Evolutionary conservation across 1,139 yeast genomes (phyloP).

Genomic region (Ogataea hybrid): DNA sequence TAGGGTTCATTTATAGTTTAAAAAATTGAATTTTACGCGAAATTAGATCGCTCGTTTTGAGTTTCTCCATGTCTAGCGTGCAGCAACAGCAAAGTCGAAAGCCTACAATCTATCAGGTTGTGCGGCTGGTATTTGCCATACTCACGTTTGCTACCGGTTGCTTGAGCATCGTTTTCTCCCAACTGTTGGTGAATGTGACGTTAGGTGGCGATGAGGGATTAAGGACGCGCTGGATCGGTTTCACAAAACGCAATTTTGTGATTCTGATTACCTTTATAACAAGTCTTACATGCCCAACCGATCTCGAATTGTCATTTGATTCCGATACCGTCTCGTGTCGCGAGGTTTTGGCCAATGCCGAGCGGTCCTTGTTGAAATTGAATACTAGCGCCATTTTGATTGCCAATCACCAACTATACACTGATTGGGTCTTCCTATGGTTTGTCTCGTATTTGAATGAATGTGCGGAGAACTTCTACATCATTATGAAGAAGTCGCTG

Average conservation of each 20-base stretch:
- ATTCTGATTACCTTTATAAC: conserved; percentile 45
- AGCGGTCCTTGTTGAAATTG: conserved; percentile 27
- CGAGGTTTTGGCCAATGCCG: conserved; percentile 18
- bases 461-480: conserved; percentile 61
- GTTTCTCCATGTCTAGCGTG: conserved; percentile 6
- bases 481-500: conserved; percentile 78
- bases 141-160: conserved; percentile 44
- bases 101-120: conserved; percentile 21
- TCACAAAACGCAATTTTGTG: conserved; percentile 52
- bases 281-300: conserved; percentile 41
- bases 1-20: not conserved
- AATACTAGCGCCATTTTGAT: conserved; percentile 59
- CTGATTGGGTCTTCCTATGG: conserved; percentile 96
- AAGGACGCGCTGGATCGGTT: conserved; percentile 33
- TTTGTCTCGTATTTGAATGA: conserved; percentile 72
- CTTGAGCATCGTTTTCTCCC: conserved; percentile 43
- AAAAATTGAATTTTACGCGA: not conserved
- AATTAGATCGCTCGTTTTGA: not conserved
- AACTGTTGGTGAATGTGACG: conserved; percentile 37
- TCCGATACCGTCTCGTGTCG: conserved; percentile 34
- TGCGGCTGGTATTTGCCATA: conserved; percentile 36
- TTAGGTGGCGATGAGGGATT: conserved; percentile 36
- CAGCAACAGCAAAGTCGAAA: conserved; percentile 4
- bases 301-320: conserved; percentile 38
- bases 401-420: conserved; percentile 89